Conservation (phyloP, 768 basidiomycete genomes). For the Pilatotrama ljubarskyi region DNA sequence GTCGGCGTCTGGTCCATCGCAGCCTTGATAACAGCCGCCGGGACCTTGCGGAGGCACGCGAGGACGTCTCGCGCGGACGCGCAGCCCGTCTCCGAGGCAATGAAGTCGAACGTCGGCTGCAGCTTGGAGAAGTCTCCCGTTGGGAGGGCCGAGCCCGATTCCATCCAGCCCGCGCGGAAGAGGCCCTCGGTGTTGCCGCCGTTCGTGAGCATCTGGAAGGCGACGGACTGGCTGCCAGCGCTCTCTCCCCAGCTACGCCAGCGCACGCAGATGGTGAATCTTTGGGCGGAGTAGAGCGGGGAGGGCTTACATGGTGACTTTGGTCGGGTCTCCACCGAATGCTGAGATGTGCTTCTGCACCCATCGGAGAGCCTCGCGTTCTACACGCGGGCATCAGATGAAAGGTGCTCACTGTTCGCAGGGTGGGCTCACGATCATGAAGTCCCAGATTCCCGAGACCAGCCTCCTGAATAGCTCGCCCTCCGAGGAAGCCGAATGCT, state of each 20-base stretch:
- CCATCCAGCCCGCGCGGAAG: slow-evolving; percentile 25
- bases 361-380: slow-evolving; percentile 42
- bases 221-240: slow-evolving; percentile 24
- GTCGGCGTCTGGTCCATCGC: slow-evolving; percentile 36
- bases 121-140: slow-evolving; percentile 1
- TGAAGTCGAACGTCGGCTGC: slow-evolving; percentile 35
- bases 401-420: neutral
- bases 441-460: slow-evolving; percentile 38
- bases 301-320: slow-evolving; percentile 34
- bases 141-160: slow-evolving; percentile 13
- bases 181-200: slow-evolving; percentile 22
- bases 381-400: slow-evolving; percentile 9
- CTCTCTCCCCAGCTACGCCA: slow-evolving; percentile 24
- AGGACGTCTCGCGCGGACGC: slow-evolving; percentile 35
- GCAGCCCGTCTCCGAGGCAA: slow-evolving; percentile 42
- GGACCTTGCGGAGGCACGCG: slow-evolving; percentile 42
- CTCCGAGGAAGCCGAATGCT: slow-evolving; percentile 29
- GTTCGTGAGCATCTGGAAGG: slow-evolving; percentile 24
- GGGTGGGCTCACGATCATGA: slow-evolving; percentile 30
- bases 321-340: slow-evolving; percentile 41
- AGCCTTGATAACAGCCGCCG: slow-evolving; percentile 31
- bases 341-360: slow-evolving; percentile 26
- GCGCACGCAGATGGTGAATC: neutral
- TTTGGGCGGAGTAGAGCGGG: no score
- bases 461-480: slow-evolving; percentile 23